Evolutionary conservation across 1,139 yeast genomes (phyloP), one percentile per base, ranked within the genome.

Genomic region (Taiozyma sp.): DNA sequence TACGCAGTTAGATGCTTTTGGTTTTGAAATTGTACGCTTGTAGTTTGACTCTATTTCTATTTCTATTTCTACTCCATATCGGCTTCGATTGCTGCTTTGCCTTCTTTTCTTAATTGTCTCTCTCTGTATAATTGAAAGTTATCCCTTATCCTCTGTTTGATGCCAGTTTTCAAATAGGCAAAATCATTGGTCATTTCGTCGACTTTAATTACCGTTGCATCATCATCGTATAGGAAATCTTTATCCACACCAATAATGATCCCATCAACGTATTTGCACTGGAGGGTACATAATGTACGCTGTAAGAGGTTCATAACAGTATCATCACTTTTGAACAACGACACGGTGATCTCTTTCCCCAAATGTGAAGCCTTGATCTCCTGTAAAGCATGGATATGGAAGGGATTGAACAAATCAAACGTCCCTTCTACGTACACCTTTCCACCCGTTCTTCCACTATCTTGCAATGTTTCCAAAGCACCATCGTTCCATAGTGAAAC

Each of bases 321-420:
- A 62, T 82, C 81, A 10, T 91, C 91, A 65, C 88, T 95, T 57
- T 81, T 83, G 58, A 80, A 82, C 28, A 89, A 67, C 1, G 96
- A 96, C 22, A 87, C 89, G 6, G 86, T 68, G 1, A 88, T 80
- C 9, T 65, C 64, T 6, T 67, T 67, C 3, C 72, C 71, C 3
- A 56, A 61, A 14, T 43, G 14, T 52, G 53, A 3, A 47, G 68
- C 61, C 53, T 66, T 48, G 65, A 83, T 47, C 30, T 52, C 49
- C 13, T 62, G 61, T 28, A 68, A 50, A n/a, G 67, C 69, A 51
- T 83, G 87, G 56, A 91, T 88, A 65, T 93, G 97, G 19, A 97
- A 98, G 30, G 96, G 91, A 65, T 90, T 91, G 69, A 93, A 90
- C 55, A 93, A 74, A 67, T 93, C 99, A 70, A 90, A 93, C 1